Evolutionary conservation across 148 eudicot genomes (phyloP).

Genomic region (Selenicereus undatus): DNA sequence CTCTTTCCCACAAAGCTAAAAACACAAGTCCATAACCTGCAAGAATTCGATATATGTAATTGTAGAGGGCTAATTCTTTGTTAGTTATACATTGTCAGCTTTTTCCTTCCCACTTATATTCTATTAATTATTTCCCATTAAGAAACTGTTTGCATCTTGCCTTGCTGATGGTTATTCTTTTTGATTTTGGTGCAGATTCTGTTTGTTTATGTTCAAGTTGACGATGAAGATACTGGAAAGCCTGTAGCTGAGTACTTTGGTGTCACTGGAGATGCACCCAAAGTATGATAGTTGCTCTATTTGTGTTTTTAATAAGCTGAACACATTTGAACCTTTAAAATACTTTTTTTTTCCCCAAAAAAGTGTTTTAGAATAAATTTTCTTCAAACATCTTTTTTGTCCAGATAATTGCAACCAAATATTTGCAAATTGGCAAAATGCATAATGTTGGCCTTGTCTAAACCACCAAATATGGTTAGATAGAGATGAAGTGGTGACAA

Average conservation of each 20-base stretch:
- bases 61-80: not conserved
- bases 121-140: not conserved
- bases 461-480: not conserved
- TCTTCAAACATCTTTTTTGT: not conserved
- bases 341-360: not conserved
- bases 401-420: not conserved
- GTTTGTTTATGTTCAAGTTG: conserved; percentile 73
- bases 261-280: conserved; percentile 61
- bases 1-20: not conserved
- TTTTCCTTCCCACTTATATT: not conserved
- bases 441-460: not conserved
- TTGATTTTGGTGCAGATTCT: conserved; percentile 48
- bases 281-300: conserved; percentile 31
- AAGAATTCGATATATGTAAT: too few relatives aligned
- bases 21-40: too few relatives aligned
- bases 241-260: conserved; percentile 95
- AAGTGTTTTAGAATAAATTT: not conserved
- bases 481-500: not conserved
- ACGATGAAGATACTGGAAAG: conserved; percentile 78
- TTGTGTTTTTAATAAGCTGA: not conserved
- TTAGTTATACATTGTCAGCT: not conserved
- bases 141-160: not conserved
- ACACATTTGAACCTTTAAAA: not conserved
- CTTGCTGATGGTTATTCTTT: conserved; percentile 1
- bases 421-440: not conserved